Conservation (phyloP, 331 rosid species). For the Acacia pycnantha region DNA sequence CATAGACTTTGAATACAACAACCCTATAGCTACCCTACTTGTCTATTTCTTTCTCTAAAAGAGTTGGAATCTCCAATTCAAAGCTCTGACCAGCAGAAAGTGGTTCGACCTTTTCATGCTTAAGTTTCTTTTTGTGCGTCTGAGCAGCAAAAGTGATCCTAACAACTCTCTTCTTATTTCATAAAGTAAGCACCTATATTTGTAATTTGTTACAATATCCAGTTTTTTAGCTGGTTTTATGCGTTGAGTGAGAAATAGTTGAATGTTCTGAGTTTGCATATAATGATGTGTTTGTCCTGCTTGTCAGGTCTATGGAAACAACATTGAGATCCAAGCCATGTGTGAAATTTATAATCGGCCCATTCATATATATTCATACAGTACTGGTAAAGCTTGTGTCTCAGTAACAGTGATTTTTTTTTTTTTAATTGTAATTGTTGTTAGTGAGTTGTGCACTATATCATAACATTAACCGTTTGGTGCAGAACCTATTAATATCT, state of each 20-base stretch:
- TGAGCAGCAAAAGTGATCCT: too few species aligned
- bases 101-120: too few species aligned
- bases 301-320: constrained; percentile 70
- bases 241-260: background rate
- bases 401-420: background rate
- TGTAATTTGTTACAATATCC: background rate
- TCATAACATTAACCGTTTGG: constrained; percentile 3
- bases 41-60: too few species aligned
- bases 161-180: too few species aligned
- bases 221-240: background rate
- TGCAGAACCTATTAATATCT: constrained; percentile 73
- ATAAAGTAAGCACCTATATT: background rate
- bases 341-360: constrained; percentile 80
- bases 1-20: too few species aligned
- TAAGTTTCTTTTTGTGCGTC: too few species aligned
- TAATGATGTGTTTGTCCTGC: constrained; percentile 1
- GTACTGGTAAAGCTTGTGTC: constrained; percentile 45
- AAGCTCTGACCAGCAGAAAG: too few species aligned
- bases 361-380: constrained; percentile 66
- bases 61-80: too few species aligned
- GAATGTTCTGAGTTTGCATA: background rate
- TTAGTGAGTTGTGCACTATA: background rate
- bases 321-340: constrained; percentile 74
- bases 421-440: background rate
- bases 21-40: too few species aligned